Evolutionary conservation across 768 basidiomycete genomes (phyloP).

Genomic region (Boletellus emodensis): DNA sequence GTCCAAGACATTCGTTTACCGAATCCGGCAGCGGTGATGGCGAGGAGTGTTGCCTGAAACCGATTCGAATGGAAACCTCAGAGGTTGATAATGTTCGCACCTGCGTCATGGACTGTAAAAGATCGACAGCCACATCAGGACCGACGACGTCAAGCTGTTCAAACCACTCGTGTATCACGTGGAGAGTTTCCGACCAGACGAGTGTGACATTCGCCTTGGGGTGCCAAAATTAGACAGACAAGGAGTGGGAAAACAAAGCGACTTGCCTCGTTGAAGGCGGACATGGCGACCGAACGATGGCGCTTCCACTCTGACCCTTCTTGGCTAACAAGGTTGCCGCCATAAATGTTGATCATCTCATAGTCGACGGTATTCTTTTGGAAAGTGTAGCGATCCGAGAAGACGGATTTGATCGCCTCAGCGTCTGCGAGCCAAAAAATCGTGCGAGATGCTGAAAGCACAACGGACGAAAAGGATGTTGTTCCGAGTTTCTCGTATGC

Average conservation of each 20-base stretch:
- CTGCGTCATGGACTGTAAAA: constrained; percentile 9
- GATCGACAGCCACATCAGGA: constrained; percentile 19
- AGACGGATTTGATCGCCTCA: constrained; percentile 38
- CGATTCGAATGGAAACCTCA: not conserved
- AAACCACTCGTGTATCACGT: constrained; percentile 42
- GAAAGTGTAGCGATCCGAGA: constrained; percentile 33
- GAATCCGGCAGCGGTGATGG: constrained; percentile 41
- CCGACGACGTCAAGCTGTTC: constrained; percentile 29
- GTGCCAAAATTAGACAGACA: not conserved
- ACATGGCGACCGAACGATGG: constrained; percentile 41
- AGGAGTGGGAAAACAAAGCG: not conserved
- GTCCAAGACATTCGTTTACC: constrained; percentile 35
- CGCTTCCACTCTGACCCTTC: constrained; percentile 48
- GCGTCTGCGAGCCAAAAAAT: constrained; percentile 43
- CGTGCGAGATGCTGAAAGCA: constrained; percentile 28
- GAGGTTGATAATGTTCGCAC: constrained; percentile 4
- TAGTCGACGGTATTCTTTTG: constrained; percentile 40
- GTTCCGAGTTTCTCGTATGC: constrained; percentile 33
- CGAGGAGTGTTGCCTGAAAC: constrained; percentile 34
- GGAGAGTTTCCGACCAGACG: constrained; percentile 46
- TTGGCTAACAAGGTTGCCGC: constrained; percentile 39
- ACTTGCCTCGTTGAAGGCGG: constrained; percentile 48
- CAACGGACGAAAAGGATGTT: constrained; percentile 37
- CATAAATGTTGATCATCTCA: constrained; percentile 43
- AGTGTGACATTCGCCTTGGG: constrained; percentile 42